Base-by-base conservation (phyloP, 2,329 filamentous ascomycete species). In the Lasiodiplodia sp. region DNA sequence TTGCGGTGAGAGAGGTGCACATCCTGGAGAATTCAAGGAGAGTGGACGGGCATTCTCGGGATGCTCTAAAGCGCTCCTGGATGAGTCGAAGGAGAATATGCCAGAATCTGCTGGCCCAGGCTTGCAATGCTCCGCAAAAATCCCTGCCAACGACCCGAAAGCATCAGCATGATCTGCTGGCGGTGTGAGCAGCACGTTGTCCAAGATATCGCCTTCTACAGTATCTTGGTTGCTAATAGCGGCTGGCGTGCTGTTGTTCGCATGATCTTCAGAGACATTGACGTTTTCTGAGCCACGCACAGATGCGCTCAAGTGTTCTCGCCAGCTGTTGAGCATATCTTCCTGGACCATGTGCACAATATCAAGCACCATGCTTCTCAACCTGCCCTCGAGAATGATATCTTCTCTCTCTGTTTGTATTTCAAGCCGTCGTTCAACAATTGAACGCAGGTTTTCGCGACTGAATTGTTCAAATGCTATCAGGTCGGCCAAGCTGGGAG, bases 341-440 rank as follows among this genome's bases (percentile, higher is more conserved):
- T 58, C 55, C n/a, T 58, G 55, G 14, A n/a, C 55, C 55, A 58
- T 58, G 31, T 34, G 55, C 34, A 40, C 40, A 4, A 58, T 25
- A 4, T 58, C 55, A n/a, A 38, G 23, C 34, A 58, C 40, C 55
- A 38, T 38, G 34, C 31, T 23, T 25, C 55, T 58, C n/a, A 58
- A 14, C 8, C 55, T 58, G 10, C 25, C 55, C 28, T 58, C 55
- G 4, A 58, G 14, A 10, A 58, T 58, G 2, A 40, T 23, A 14
- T 58, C 18, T 21, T 58, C 55, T 34, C n/a, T 38, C n/a, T 58
- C 34, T 1, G 40, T 58, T 14, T 58, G 31, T n/a, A 16, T 16
- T 14, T 58, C 55, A 11, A 58, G 55, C 8, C 55, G 16, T 16
- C 18, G 31, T 40, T 58, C 34, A 16, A 58, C 55, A 4, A 58